Evolutionary conservation across 164 flowering plant genomes (phyloP), one percentile per base, ranked within the genome.

Genomic region (Vitis vinifera): DNA sequence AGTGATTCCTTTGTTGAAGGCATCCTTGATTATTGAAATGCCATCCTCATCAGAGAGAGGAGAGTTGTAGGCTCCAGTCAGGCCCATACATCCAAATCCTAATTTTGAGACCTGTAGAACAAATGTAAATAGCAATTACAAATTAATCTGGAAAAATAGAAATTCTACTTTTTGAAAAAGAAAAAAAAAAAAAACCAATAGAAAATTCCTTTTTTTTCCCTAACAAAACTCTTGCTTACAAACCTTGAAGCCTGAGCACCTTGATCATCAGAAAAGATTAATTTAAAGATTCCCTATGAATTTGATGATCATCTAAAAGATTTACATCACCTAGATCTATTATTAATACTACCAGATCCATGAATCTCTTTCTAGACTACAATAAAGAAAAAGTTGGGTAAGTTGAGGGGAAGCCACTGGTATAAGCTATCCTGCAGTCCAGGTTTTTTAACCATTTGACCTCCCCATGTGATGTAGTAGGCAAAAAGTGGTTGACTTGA

Each of bases 11-110:
- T 79, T 76, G 51, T 55, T 66, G 62, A 86, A 87, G 9, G 83
- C 88, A 50, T 88, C 66, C 44, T 73, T 85, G 3, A 90, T 65
- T 10, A 88, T 56, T 50, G 88, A 66, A 37, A 84, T 80, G 30
- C 87, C 91, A 55, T 64, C 81, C 9, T 86, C 89, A 31, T 83
- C 86, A 44, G 87, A 67, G 27, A 86, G 51, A 50, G 92, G 88
- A 72, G 68, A 63, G 76, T 86, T 84, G 69, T 82, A 83, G 1
- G 44, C 55, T 65, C 91, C 89, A 63, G 77, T 68, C 16, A 90
- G 75, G 4, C 91, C 85, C 83, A 79, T 69, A 62, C 90, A 90
- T 62, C 91, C 91, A 68, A 76, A 88, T 0, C 94, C 94, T 76
- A 89, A 78, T 67, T 82, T 85, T 4, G 91, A 89, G 13, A 87